Evolutionary conservation across 2,329 filamentous ascomycete species (phyloP).

Genomic region (Apiospora malaysiana): DNA sequence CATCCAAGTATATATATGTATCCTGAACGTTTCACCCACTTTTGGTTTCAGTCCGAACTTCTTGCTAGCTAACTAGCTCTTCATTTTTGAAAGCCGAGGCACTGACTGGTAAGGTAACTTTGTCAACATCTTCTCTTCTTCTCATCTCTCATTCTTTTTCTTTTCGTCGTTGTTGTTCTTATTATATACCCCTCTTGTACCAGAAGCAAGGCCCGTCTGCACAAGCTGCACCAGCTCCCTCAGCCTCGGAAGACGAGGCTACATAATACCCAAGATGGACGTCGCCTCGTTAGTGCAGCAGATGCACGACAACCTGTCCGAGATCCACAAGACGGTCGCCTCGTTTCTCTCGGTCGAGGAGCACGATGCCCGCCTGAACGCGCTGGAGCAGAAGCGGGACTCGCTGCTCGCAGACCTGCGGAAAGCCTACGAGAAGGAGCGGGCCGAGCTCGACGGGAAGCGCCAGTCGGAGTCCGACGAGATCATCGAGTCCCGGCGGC

Average conservation of each 20-base stretch:
- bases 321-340: conserved; percentile 45
- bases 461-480: conserved; percentile 39
- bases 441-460: conserved; percentile 36
- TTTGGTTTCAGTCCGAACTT: conserved; percentile 15
- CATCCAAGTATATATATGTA: neutral
- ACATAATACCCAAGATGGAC: conserved; percentile 34
- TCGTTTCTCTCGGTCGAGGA: conserved; percentile 38
- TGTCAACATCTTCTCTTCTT: neutral
- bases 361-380: conserved; percentile 45
- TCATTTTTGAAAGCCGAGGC: conserved; percentile 5
- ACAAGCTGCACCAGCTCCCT: neutral
- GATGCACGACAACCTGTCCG: conserved; percentile 49
- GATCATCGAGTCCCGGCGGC: conserved; percentile 43
- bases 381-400: conserved; percentile 46
- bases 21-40: conserved; percentile 15
- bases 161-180: neutral
- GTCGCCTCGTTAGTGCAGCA: conserved; percentile 47
- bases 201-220: neutral
- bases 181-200: neutral
- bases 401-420: conserved; percentile 40
- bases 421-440: conserved; percentile 40
- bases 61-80: conserved; percentile 9
- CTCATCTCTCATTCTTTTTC: neutral
- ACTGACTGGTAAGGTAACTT: conserved; percentile 8
- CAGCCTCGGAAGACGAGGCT: neutral